Evolutionary conservation across 2,329 filamentous ascomycete species (phyloP), one percentile per base, ranked within the genome.

Genomic region (Xylariaceae sp.): DNA sequence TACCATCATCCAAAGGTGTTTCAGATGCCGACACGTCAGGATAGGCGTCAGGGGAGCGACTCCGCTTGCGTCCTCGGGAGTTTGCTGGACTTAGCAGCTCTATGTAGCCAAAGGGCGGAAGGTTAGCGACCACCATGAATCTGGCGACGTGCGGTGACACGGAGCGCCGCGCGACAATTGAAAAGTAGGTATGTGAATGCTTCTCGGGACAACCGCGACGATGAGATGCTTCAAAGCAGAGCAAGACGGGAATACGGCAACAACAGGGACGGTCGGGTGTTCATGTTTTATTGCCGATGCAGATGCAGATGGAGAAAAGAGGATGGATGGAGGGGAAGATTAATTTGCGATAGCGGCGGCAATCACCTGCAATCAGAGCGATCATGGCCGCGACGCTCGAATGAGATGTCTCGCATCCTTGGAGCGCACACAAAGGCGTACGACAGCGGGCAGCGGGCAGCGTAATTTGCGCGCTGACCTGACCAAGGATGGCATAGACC

Each of bases 61-160:
- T 88, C 72, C 89, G 83, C 77, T 95, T 95, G 65, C 86, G 75
- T 64, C 88, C 87, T 71, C 88, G 85, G 62, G 85, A 67, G 73
- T 69, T 75, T 77, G 56, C 54, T 59, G 72, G 76, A 64, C 73
- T 73, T 70, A 73, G 76, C 72, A 73, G 71, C 72, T 74, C 83
- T 80, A 66, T 73, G 55, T 54, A 62, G 64, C 62, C 47, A 65
- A 52, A 60, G 34, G 40, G 44, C 49, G 51, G 51, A 40, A 57
- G 56, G 53, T 66, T 54, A 67, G 65, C 52, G 60, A 62, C 57
- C 51, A 55, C 53, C 55, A 54, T 54, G 57, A 57, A 61, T 53
- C 57, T 50, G 54, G 57, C 51, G 55, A 60, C 50, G 58, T 60
- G 58, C 42, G 49, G 59, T 57, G 58, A 50, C 49, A 60, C 57